Conservation (phyloP, 2,329 filamentous ascomycete species). For the Knoxdaviesia proteae region DNA sequence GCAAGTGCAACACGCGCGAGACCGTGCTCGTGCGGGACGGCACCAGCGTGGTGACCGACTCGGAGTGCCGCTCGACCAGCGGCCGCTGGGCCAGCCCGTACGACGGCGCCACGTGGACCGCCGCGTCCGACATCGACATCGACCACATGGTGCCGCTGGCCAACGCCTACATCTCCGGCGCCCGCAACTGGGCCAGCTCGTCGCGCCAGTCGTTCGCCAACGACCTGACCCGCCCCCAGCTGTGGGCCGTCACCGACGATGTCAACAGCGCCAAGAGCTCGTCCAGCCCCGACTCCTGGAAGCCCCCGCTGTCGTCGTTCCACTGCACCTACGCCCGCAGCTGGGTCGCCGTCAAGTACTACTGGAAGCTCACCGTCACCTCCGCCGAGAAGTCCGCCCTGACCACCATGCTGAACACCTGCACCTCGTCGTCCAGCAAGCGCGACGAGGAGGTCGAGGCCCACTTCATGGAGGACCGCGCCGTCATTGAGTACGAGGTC, state of each 20-base stretch:
- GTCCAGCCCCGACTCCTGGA: constrained; percentile 53
- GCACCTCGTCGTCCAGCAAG: constrained; percentile 10
- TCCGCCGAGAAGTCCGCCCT: constrained; percentile 51
- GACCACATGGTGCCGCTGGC: constrained; percentile 68
- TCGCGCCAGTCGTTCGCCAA: constrained; percentile 53
- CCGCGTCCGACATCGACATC: constrained; percentile 53
- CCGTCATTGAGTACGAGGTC: too few species aligned
- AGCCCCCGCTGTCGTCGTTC: constrained; percentile 47
- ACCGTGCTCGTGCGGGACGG: constrained; percentile 57
- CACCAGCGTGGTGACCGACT: constrained; percentile 33
- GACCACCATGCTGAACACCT: constrained; percentile 41
- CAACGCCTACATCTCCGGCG: constrained; percentile 65
- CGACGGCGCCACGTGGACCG: constrained; percentile 51
- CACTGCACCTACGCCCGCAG: constrained; percentile 60
- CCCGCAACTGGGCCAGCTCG: constrained; percentile 47
- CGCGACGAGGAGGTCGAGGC: too few species aligned
- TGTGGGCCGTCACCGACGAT: constrained; percentile 58
- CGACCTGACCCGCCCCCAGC: constrained; percentile 54
- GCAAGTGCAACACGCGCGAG: constrained; percentile 52
- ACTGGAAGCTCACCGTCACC: constrained; percentile 49
- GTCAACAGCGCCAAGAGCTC: constrained; percentile 62
- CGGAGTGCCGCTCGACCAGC: constrained; percentile 38
- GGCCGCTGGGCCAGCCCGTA: constrained; percentile 55
- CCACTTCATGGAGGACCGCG: too few species aligned
- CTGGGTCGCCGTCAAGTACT: constrained; percentile 62